Conservation (phyloP, 208 protist species). For the Leishmania tropica region DNA sequence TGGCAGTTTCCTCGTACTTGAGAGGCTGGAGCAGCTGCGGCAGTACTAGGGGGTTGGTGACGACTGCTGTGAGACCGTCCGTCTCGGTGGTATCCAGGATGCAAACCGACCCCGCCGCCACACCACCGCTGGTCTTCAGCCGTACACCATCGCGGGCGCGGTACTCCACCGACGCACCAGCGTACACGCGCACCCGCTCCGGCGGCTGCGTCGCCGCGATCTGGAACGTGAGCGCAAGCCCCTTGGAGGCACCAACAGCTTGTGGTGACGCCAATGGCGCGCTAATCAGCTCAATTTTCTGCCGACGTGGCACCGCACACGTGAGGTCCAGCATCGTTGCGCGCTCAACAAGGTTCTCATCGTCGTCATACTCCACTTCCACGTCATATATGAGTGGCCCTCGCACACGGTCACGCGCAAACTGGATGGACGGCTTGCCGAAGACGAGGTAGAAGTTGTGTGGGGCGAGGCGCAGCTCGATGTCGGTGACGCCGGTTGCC, state of each 20-base stretch:
- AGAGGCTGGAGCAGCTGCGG: constrained; percentile 16
- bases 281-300: constrained; percentile 24
- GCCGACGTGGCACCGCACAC: constrained; percentile 25
- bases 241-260: neutral
- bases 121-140: constrained; percentile 7
- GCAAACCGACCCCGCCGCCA: constrained; percentile 3
- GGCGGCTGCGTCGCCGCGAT: constrained; percentile 18
- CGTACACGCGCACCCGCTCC: constrained; percentile 21
- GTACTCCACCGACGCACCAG: constrained; percentile 18
- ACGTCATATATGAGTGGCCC: constrained; percentile 74
- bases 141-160: constrained; percentile 13
- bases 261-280: neutral
- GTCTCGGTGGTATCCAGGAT: constrained; percentile 16
- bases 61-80: constrained; percentile 3
- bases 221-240: constrained; percentile 23
- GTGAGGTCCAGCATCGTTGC: constrained; percentile 51
- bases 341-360: constrained; percentile 42
- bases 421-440: constrained; percentile 62
- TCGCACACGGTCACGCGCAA: constrained; percentile 27
- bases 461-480: constrained; percentile 34
- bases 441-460: constrained; percentile 68
- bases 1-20: neutral
- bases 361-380: constrained; percentile 45
- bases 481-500: constrained; percentile 7
- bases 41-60: constrained; percentile 13